Percentiles rank a stretch among this genome's conserved stretches.
phyloP scores from a whole-genome alignment of 2,329 filamentous ascomycete genomes.

The Diaporthe batatas region DNA sequence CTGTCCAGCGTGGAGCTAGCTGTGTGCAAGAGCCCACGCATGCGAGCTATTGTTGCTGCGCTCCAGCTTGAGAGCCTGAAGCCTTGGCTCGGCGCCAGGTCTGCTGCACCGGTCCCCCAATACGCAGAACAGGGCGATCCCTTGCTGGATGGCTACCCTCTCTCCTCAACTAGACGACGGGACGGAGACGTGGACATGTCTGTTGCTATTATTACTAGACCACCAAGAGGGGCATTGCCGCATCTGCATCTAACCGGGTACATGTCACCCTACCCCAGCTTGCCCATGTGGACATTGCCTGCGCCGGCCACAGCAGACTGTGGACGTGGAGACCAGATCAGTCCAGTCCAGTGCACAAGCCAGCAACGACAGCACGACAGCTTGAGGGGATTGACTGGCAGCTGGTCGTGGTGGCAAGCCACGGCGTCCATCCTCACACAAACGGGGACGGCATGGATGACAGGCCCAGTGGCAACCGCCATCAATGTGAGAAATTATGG shows the following conservation, averaged over 20 bases:
- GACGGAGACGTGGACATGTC: background rate
- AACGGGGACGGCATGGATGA: background rate
- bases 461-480: conserved; percentile 15
- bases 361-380: background rate
- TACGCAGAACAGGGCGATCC: conserved; percentile 27
- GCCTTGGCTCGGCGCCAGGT: conserved; percentile 14
- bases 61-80: conserved; percentile 19
- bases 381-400: background rate
- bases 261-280: conserved; percentile 5
- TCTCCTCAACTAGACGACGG: conserved; percentile 24
- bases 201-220: conserved; percentile 25
- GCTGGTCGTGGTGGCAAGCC: background rate
- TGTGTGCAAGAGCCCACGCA: background rate
- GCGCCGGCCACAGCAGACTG: conserved; percentile 9
- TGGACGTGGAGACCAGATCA: background rate
- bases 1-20: too few relatives aligned
- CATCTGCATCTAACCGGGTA: background rate
- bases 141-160: conserved; percentile 21
- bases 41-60: background rate
- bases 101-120: conserved; percentile 4
- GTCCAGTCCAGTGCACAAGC: background rate
- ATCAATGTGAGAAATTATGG: background rate
- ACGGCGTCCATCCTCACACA: background rate
- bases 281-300: conserved; percentile 22
- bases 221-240: conserved; percentile 1